Conservation (phyloP, 345 rosid genomes). For the Moricandia arvensis region DNA sequence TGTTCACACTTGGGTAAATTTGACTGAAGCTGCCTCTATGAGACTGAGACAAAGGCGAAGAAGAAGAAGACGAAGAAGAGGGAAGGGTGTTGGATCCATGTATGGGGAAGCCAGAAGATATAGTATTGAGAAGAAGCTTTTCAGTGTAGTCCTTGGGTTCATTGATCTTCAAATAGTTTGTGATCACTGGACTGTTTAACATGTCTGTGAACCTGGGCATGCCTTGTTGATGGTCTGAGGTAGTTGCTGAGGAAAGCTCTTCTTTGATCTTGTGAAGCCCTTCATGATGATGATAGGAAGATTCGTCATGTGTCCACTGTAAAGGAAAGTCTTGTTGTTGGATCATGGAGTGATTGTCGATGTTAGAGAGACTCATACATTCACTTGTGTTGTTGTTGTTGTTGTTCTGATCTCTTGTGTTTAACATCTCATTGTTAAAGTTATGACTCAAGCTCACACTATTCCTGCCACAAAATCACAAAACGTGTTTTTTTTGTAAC, state of each 20-base stretch:
- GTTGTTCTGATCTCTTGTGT: slow-evolving; percentile 30
- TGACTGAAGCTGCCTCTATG: slow-evolving; percentile 65
- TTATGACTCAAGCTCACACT: slow-evolving; percentile 34
- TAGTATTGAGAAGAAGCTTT: slow-evolving; percentile 64
- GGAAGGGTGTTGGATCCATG: slow-evolving; percentile 33
- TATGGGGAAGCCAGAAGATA: slow-evolving; percentile 59
- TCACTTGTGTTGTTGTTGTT: slow-evolving; percentile 25
- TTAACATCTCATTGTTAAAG: slow-evolving; percentile 37
- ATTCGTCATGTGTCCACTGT: slow-evolving; percentile 36
- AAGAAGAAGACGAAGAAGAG: slow-evolving; percentile 36
- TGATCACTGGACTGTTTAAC: slow-evolving; percentile 40
- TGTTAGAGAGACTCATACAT: slow-evolving; percentile 32
- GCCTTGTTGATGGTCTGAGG: slow-evolving; percentile 30
- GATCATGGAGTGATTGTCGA: slow-evolving; percentile 43
- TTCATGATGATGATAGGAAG: slow-evolving; percentile 34
- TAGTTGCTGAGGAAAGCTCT: slow-evolving; percentile 43
- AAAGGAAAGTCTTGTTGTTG: slow-evolving; percentile 43
- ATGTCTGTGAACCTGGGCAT: slow-evolving; percentile 59
- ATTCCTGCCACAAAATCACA: slow-evolving; percentile 30
- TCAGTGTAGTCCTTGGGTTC: slow-evolving; percentile 56
- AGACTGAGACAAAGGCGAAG: slow-evolving; percentile 25
- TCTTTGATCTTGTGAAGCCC: slow-evolving; percentile 49
- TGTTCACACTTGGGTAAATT: slow-evolving; percentile 73
- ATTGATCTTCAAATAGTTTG: slow-evolving; percentile 43
- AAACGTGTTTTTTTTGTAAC: background rate